Percentiles rank a stretch among this genome's conserved stretches.
Evolutionary conservation across 257 asterid genomes (phyloP).

Genomic region (Solanum gandarillasii): DNA sequence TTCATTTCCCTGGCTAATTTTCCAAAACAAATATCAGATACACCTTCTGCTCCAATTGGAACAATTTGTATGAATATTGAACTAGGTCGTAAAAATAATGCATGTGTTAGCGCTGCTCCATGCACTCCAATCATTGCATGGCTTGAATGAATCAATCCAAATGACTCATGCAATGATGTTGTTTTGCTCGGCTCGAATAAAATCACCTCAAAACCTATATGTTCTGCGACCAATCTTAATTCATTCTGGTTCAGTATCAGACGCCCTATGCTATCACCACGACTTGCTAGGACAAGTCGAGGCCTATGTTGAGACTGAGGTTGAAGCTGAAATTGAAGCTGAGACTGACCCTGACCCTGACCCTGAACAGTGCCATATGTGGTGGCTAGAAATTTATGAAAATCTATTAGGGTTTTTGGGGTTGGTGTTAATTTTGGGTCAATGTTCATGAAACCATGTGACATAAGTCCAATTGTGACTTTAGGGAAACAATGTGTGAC

Average conservation of each 20-base stretch:
- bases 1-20: not conserved
- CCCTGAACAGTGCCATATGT: not conserved
- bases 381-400: not conserved
- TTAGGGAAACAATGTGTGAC: constrained; percentile 7
- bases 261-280: not conserved
- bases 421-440: constrained; percentile 1
- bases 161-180: not conserved
- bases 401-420: constrained; percentile 1
- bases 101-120: constrained; percentile 10
- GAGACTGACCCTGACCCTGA: not conserved
- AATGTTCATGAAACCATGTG: constrained; percentile 9
- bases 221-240: not conserved
- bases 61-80: constrained; percentile 3
- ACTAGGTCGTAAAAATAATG: not conserved
- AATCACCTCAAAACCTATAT: not conserved
- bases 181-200: not conserved
- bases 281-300: not conserved
- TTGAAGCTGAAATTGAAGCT: not conserved
- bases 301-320: not conserved
- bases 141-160: constrained; percentile 1
- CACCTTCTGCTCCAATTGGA: constrained; percentile 1
- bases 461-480: not conserved
- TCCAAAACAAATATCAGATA: not conserved
- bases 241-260: not conserved
- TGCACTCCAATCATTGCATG: constrained; percentile 9